Percentiles rank a stretch among this genome's conserved stretches.
These are phyloP conservation scores for Stygiomarasmius scandens DNA, from an alignment of 1,284 basidiomycete genomes.

Conservation along the genomic window DNA sequence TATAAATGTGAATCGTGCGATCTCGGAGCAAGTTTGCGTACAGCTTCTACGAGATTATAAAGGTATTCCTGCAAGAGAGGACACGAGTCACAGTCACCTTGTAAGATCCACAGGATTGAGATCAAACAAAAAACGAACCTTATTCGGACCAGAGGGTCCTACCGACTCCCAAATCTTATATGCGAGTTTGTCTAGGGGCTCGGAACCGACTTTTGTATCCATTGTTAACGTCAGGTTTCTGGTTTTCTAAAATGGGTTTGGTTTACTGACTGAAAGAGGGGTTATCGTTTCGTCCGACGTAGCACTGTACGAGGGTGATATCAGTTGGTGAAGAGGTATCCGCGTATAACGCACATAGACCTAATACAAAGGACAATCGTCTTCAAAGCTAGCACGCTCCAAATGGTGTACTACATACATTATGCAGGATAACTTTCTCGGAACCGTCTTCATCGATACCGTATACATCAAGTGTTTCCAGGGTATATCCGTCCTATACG, in stretches of 20 bases:
- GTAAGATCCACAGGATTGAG: no score
- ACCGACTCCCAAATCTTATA: conserved; percentile 70
- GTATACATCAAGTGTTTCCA: conserved; percentile 66
- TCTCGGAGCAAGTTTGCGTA: conserved; percentile 71
- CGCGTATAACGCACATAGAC: no score
- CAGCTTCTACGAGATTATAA: conserved; percentile 69
- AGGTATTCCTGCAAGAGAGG: conserved; percentile 67
- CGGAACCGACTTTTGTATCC: conserved; percentile 78
- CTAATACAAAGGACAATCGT: no score
- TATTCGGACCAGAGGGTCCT: conserved; percentile 86
- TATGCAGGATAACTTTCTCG: conserved; percentile 57
- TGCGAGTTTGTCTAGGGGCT: conserved; percentile 70
- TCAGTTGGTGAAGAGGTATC: no score
- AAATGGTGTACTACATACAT: no score
- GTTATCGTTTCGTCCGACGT: conserved; percentile 78
- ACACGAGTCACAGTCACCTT: no score
- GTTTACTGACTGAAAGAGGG: conserved; percentile 74
- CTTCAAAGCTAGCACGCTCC: no score
- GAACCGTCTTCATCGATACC: conserved; percentile 49
- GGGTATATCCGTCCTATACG: conserved; percentile 72
- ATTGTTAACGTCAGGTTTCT: no score
- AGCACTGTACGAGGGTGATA: conserved; percentile 57
- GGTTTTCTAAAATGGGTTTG: no score
- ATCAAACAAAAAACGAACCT: conserved; percentile 41
- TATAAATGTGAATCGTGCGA: conserved; percentile 79